Evolutionary conservation across 495 filamentous ascomycete genomes (phyloP).

Genomic region (Choiromyces venosus): DNA sequence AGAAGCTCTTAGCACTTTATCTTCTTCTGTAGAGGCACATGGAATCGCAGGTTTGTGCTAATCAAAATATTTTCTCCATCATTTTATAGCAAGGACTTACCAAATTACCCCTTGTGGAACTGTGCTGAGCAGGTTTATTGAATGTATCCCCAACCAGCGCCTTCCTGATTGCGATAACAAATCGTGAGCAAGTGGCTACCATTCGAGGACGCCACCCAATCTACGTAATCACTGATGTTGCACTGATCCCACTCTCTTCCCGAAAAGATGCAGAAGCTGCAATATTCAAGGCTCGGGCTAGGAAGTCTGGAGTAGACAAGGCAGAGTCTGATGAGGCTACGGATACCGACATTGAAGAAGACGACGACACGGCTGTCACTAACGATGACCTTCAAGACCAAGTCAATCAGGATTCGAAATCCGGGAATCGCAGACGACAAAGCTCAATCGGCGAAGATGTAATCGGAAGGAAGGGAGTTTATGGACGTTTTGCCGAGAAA

Average conservation of each 20-base stretch:
- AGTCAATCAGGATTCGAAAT: constrained; percentile 32
- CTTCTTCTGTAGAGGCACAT: constrained; percentile 61
- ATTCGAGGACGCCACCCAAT: constrained; percentile 67
- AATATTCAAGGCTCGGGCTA: constrained; percentile 55
- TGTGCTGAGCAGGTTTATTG: constrained; percentile 54
- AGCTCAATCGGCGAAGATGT: constrained; percentile 76
- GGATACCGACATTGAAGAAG: constrained; percentile 43
- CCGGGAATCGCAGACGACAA: constrained; percentile 39
- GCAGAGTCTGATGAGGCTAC: constrained; percentile 13
- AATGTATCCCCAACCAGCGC: constrained; percentile 64
- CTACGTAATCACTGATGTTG: constrained; percentile 78
- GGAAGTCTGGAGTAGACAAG: constrained; percentile 31
- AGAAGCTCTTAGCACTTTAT: background rate
- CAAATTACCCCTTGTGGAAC: background rate
- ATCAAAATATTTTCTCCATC: background rate
- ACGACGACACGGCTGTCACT: constrained; percentile 34
- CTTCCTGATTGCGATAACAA: constrained; percentile 77
- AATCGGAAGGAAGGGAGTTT: constrained; percentile 66
- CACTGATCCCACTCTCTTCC: constrained; percentile 77
- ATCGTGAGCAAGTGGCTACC: constrained; percentile 80
- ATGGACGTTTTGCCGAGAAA: constrained; percentile 78
- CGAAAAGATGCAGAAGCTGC: constrained; percentile 65
- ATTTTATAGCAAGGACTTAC: background rate
- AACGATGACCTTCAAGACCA: constrained; percentile 47
- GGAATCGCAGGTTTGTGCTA: constrained; percentile 71